phyloP scores from a whole-genome alignment of 2,329 filamentous ascomycete species.

The Setomelanomma holmii region DNA sequence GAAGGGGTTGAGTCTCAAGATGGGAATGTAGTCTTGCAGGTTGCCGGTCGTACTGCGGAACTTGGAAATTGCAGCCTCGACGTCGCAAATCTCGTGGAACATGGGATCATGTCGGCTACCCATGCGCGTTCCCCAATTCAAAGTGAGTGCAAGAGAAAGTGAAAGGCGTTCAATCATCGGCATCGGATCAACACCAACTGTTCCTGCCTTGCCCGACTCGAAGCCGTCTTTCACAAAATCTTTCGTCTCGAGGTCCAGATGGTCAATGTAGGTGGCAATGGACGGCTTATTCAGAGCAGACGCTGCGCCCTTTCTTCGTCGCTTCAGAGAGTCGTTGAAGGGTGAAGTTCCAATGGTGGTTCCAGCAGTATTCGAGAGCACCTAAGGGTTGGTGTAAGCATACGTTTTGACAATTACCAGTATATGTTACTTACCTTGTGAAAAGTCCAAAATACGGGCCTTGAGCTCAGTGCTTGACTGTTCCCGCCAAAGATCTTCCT shows the following conservation, averaged over 20 bases:
- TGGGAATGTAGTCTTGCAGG: conserved; percentile 67
- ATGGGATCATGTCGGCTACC: conserved; percentile 64
- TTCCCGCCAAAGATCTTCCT: conserved; percentile 52
- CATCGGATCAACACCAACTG: conserved; percentile 66
- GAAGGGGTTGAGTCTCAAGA: conserved; percentile 67
- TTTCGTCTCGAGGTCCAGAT: conserved; percentile 68
- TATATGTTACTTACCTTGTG: conserved; percentile 51
- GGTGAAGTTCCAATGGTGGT: conserved; percentile 74
- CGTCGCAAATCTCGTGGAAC: conserved; percentile 69
- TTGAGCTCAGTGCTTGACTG: conserved; percentile 51
- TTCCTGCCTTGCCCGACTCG: conserved; percentile 63
- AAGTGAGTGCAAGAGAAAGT: conserved; percentile 67
- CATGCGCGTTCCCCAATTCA: conserved; percentile 72
- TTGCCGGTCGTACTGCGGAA: conserved; percentile 68
- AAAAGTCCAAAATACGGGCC: conserved; percentile 56
- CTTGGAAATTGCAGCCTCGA: conserved; percentile 66
- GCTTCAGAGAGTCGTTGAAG: conserved; percentile 69
- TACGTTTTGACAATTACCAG: not conserved
- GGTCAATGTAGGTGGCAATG: conserved; percentile 67
- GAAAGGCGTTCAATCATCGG: conserved; percentile 71
- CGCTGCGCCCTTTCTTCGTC: conserved; percentile 69
- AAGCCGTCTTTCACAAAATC: conserved; percentile 69
- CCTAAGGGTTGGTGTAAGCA: conserved; percentile 45
- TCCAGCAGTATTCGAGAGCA: conserved; percentile 69
- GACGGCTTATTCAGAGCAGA: conserved; percentile 71